phyloP scores from a whole-genome alignment of 345 rosid genomes.

The Aquilaria malaccensis region DNA sequence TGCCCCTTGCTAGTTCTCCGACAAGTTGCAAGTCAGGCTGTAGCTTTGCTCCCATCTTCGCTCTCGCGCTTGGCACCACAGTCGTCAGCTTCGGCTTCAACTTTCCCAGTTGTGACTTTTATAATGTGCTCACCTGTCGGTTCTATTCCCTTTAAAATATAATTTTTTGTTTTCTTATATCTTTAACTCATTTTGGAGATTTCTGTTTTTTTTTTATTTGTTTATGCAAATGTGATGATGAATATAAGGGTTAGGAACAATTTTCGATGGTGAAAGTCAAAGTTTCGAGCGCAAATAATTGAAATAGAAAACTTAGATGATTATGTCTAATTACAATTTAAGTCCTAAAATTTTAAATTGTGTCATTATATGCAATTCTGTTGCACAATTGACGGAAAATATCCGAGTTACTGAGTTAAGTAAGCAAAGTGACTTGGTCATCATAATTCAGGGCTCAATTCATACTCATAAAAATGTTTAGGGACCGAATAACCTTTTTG shows the following conservation, averaged over 20 bases:
- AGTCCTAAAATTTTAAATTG: too few relatives aligned
- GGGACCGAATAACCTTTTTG: too few relatives aligned
- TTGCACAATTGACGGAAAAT: too few relatives aligned
- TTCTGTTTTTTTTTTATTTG: not conserved
- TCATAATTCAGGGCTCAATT: too few relatives aligned
- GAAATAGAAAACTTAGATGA: too few relatives aligned
- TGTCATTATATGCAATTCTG: too few relatives aligned
- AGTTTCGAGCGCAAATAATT: too few relatives aligned
- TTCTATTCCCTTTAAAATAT: not conserved
- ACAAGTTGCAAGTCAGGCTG: conserved; percentile 60
- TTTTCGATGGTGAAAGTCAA: conserved; percentile 30
- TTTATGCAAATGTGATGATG: not conserved
- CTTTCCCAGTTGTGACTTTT: conserved; percentile 97
- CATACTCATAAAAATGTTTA: too few relatives aligned
- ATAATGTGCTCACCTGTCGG: conserved; percentile 83
- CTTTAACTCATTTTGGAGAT: not conserved
- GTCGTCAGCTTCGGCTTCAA: conserved; percentile 93
- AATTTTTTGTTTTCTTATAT: not conserved
- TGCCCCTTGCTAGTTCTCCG: conserved; percentile 83
- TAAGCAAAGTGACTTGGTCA: too few relatives aligned
- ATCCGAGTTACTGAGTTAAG: too few relatives aligned
- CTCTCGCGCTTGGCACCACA: conserved; percentile 82
- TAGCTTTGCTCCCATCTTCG: conserved; percentile 76
- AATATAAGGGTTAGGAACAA: conserved; percentile 91
- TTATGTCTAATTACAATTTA: too few relatives aligned